phyloP scores from a whole-genome alignment of 441 rosid genomes.

The Manihot esculenta region DNA sequence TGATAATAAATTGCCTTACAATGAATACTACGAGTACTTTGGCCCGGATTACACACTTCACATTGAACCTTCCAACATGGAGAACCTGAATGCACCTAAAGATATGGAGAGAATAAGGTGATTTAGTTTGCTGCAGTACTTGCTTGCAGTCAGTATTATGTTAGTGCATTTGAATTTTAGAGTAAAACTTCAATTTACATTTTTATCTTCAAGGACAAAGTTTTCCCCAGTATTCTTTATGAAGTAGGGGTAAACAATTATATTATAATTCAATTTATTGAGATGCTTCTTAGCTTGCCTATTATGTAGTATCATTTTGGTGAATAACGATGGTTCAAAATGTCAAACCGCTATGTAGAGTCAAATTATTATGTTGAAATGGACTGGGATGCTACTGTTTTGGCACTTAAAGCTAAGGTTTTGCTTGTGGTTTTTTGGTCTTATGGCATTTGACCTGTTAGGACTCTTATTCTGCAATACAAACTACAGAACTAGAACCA shows the following conservation, averaged over 20 bases:
- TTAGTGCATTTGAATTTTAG: not conserved
- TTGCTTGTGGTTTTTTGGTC: too few species aligned
- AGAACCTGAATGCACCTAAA: conserved; percentile 69
- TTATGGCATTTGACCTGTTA: too few species aligned
- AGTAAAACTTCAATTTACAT: not conserved
- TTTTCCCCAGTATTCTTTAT: not conserved
- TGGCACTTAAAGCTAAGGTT: not conserved
- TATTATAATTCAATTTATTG: not conserved
- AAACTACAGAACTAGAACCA: not conserved
- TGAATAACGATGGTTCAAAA: not conserved
- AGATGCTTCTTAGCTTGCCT: not conserved
- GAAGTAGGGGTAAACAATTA: not conserved
- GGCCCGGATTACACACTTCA: conserved; percentile 96
- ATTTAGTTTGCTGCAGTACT: conserved; percentile 1
- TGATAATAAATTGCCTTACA: conserved; percentile 79
- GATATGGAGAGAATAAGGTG: conserved; percentile 88
- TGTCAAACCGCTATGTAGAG: too few species aligned
- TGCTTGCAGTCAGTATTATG: not conserved
- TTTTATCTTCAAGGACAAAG: not conserved
- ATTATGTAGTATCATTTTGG: not conserved
- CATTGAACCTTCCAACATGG: conserved; percentile 70
- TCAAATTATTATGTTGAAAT: not conserved
- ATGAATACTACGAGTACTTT: conserved; percentile 91
- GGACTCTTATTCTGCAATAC: not conserved
- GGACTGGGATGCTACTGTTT: not conserved